Base-by-base conservation (phyloP, 2,329 filamentous ascomycete genomes). In the Paraconiothyrium brasiliense region DNA sequence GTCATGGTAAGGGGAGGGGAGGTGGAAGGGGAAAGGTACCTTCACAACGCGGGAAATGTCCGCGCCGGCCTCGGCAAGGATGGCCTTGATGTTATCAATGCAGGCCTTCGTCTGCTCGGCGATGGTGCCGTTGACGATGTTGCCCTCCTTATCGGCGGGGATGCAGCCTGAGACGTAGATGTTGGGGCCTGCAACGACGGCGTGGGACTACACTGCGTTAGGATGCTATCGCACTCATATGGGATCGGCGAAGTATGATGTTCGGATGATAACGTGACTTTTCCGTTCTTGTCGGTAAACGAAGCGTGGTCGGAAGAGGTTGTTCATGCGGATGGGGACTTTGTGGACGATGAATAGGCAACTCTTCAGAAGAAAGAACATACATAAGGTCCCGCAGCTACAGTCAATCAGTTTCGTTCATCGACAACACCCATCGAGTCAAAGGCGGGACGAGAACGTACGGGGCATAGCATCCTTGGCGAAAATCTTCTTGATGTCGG, bases 41-140 rank as follows among this genome's bases (percentile, higher is more conserved):
- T 97, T 97, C 82, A 97, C 92, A 50, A 97, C 90, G 80, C 89
- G 92, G 66, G 87, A 81, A 61, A 98, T 86, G 56, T 86, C 87
- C 24, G 91, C 94, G 57, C 92, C 93, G 27, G 93, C 93, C 71
- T 90, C 92, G 63, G 89, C 86, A 55, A 98, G 88, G 60, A 98
- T 92, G 47, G 92, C 91, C 79, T 90, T 86, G 75, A 97, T 87
- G 81, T 96, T 97, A 80, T 91, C 85, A 81, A 90, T 90, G 84
- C 87, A 91, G 71, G 86, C 85, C 67, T 86, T 86, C 70, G 90
- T 92, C 78, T 90, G 87, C 70, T 93, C 85, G 59, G 86, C 85
- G 69, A 92, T 87, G 73, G 83, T 86, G 55, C 89, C 90, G 49
- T 86, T 81, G 65, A 91, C 82, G 58, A 91, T 81, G 67, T 86